Evolutionary conservation across 2,329 filamentous ascomycete species (phyloP).

Genomic region (Trichoderma aggressivum): DNA sequence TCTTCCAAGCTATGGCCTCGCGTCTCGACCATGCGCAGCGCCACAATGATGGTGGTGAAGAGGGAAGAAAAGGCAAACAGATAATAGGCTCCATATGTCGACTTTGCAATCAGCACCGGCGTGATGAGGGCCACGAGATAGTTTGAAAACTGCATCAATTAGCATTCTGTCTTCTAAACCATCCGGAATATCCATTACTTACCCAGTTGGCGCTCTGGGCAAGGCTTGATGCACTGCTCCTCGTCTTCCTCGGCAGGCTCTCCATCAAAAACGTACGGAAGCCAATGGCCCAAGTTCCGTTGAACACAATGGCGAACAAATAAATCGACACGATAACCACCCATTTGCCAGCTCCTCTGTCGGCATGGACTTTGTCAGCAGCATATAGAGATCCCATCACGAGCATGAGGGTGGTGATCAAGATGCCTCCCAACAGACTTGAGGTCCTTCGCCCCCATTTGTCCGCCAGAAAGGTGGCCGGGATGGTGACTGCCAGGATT

Average conservation of each 20-base stretch:
- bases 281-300: slow-evolving; percentile 50
- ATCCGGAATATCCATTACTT: slow-evolving; percentile 6
- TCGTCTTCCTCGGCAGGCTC: slow-evolving; percentile 52
- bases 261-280: slow-evolving; percentile 54
- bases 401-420: slow-evolving; percentile 50
- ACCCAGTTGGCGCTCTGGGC: slow-evolving; percentile 54
- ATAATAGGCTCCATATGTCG: slow-evolving; percentile 44
- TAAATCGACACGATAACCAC: slow-evolving; percentile 51
- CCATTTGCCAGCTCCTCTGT: slow-evolving; percentile 42
- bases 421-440: slow-evolving; percentile 50
- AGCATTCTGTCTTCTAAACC: not conserved
- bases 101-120: slow-evolving; percentile 37
- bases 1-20: slow-evolving; percentile 40
- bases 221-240: slow-evolving; percentile 52
- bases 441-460: slow-evolving; percentile 53
- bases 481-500: slow-evolving; percentile 53
- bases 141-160: slow-evolving; percentile 35
- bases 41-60: slow-evolving; percentile 35
- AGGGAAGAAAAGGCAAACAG: slow-evolving; percentile 42
- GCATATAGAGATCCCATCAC: slow-evolving; percentile 53
- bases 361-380: slow-evolving; percentile 35
- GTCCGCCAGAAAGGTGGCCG: slow-evolving; percentile 53
- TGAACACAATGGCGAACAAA: slow-evolving; percentile 45
- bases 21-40: slow-evolving; percentile 43
- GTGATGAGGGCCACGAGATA: slow-evolving; percentile 46